Percentiles rank a stretch among this genome's conserved stretches.
These are phyloP conservation scores for Ambrosia trifida DNA, from an alignment of 129 eudicot genomes.

Conservation along the genomic window DNA sequence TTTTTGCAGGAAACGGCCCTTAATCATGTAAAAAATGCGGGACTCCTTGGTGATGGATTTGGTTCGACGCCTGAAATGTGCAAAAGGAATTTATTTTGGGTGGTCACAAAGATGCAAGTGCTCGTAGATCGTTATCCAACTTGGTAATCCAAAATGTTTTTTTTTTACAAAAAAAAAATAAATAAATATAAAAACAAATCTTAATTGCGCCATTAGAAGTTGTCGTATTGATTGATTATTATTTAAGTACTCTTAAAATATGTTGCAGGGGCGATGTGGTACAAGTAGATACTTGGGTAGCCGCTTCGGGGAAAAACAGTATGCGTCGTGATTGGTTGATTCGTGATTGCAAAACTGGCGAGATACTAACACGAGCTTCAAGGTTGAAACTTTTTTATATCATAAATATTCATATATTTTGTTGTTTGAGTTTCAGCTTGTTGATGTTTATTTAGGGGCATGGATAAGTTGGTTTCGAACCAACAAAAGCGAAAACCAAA, in stretches of 20 bases:
- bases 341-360: conserved; percentile 88
- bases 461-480: background rate
- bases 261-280: conserved; percentile 89
- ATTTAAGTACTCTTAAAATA: background rate
- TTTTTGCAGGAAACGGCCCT: conserved; percentile 92
- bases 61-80: conserved; percentile 98
- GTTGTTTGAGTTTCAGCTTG: background rate
- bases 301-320: conserved; percentile 92
- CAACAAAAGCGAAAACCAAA: background rate
- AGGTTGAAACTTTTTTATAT: conserved; percentile 48
- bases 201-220: background rate
- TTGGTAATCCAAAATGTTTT: conserved; percentile 50
- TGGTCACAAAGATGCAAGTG: conserved; percentile 90
- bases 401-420: background rate
- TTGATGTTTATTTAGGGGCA: background rate
- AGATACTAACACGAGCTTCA: conserved; percentile 79
- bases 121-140: conserved; percentile 95
- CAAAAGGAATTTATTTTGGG: conserved; percentile 89
- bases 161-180: background rate
- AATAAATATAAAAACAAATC: background rate
- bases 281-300: conserved; percentile 99
- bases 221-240: background rate
- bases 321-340: conserved; percentile 98
- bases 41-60: conserved; percentile 86
- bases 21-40: conserved; percentile 83